Base-by-base conservation (phyloP, 495 filamentous ascomycete genomes). In the Trichoderma virens region DNA sequence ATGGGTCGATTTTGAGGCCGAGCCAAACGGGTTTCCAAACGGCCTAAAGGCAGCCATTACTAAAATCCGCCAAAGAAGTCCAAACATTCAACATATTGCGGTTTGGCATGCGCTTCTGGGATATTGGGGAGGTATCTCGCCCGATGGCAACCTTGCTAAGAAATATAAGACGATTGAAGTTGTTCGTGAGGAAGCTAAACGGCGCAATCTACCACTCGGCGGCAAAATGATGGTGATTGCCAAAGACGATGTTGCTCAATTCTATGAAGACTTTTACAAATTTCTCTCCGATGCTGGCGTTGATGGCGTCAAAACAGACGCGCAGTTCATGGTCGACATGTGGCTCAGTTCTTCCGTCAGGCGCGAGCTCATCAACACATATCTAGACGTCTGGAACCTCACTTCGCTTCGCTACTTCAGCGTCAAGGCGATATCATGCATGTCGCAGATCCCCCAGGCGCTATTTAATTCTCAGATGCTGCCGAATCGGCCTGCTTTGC, bases 71-170 rank as follows among this genome's bases (percentile, higher is more conserved):
- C 77, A 80, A 32, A 81, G 80, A 54, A 85, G 91, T 70, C 85
- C 85, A 18, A 86, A 85, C 64, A 90, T 98, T 59, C 79, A 88
- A 66, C 88, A 97, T 69, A 82, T 98, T 35, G 91, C 89, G 18
- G 93, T 98, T 13, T 98, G 94, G 94, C 94, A 98, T 78, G 90
- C 94, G 3, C 78, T 97, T n/a, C 73, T 96, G 18, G 93, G 94
- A 9, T 98, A 98, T 73, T 98, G 94, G 94, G 94, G 90, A 64
- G 94, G 91, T 3, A 85, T 98, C 13, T 82, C 89, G 1, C 85
- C 88, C 0, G 71, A 81, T 18, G 87, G 93, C 1, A 82, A 85
- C 45, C 82, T 98, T 34, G 88, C 89, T 2, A 78, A 86, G 60
- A 83, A 80, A 1, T 98, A 97, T 76, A 89, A 90, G 70, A 95